These are phyloP conservation scores for Fusarium caatingaense DNA, from an alignment of 2,329 filamentous ascomycete species.

Conservation along the genomic window DNA sequence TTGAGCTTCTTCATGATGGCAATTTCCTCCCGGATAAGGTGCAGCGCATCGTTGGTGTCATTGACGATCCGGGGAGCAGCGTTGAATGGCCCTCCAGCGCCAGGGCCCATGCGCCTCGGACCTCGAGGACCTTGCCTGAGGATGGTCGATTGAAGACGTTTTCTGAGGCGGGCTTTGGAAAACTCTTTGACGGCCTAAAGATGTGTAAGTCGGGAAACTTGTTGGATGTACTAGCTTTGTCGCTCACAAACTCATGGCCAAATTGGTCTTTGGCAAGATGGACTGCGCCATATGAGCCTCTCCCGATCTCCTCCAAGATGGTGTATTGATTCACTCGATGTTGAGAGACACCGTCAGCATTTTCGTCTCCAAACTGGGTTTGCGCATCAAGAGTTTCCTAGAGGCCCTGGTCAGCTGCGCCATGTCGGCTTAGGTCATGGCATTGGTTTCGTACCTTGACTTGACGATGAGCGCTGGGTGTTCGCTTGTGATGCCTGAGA, in stretches of 20 bases:
- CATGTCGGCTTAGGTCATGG: not conserved
- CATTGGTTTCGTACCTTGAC: constrained; percentile 60
- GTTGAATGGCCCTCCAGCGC: constrained; percentile 43
- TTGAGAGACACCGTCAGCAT: constrained; percentile 82
- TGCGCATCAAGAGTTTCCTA: constrained; percentile 93
- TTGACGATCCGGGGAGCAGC: constrained; percentile 54
- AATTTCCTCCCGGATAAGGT: constrained; percentile 93
- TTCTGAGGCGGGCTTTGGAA: constrained; percentile 89
- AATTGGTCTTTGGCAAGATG: constrained; percentile 91
- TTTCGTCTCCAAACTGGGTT: constrained; percentile 86
- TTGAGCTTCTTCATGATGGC: constrained; percentile 99
- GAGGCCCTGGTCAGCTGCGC: constrained; percentile 18
- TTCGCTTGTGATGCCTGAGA: constrained; percentile 67
- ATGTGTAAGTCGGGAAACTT: constrained; percentile 25
- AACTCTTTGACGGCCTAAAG: constrained; percentile 94
- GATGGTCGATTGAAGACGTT: constrained; percentile 89
- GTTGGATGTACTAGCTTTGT: not conserved
- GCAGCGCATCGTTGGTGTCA: constrained; percentile 77
- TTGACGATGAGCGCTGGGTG: constrained; percentile 67
- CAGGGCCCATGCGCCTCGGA: constrained; percentile 47
- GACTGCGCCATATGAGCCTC: constrained; percentile 94
- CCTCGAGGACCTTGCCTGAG: constrained; percentile 65
- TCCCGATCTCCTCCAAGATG: constrained; percentile 95
- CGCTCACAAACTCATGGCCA: constrained; percentile 88
- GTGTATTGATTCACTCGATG: constrained; percentile 95